Evolutionary conservation across 306 rosid genomes (phyloP).

Genomic region (Trifolium subterraneum): DNA sequence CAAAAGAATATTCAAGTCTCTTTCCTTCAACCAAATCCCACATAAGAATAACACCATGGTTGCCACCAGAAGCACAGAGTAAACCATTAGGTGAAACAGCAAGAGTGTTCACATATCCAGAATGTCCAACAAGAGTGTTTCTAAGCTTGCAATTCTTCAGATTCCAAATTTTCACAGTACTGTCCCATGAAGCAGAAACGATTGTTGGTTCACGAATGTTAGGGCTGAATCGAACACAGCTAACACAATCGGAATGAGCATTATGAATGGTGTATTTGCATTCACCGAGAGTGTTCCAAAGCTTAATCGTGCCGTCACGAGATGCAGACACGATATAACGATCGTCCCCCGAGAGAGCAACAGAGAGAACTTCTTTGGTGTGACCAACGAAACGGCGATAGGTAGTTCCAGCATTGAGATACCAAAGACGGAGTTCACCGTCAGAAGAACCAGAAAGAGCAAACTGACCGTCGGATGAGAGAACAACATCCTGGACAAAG

Average conservation of each 20-base stretch:
- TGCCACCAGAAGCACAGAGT: no score
- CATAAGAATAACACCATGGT: no score
- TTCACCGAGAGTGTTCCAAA: conserved; percentile 96
- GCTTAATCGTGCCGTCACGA: conserved; percentile 95
- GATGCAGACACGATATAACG: no score
- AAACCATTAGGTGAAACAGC: no score
- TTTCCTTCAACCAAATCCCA: no score
- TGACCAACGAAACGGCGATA: conserved; percentile 94
- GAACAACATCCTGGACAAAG: no score
- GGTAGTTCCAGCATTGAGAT: conserved; percentile 79
- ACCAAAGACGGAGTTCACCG: no score
- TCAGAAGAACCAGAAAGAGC: no score
- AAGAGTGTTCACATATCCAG: no score
- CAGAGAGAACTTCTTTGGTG: conserved; percentile 92
- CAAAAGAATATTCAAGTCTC: conserved; percentile 68
- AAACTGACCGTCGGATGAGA: no score
- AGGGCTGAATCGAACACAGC: conserved; percentile 89
- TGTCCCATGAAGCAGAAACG: conserved; percentile 74
- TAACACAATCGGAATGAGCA: conserved; percentile 85
- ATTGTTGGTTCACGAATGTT: conserved; percentile 71
- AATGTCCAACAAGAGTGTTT: no score
- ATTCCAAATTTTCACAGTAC: conserved; percentile 88
- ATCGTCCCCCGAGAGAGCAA: conserved; percentile 89
- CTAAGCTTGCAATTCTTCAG: no score
- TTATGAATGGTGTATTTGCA: conserved; percentile 94